Base-by-base conservation (phyloP, 768 basidiomycete genomes). In the Candolleomyces eurysporus region DNA sequence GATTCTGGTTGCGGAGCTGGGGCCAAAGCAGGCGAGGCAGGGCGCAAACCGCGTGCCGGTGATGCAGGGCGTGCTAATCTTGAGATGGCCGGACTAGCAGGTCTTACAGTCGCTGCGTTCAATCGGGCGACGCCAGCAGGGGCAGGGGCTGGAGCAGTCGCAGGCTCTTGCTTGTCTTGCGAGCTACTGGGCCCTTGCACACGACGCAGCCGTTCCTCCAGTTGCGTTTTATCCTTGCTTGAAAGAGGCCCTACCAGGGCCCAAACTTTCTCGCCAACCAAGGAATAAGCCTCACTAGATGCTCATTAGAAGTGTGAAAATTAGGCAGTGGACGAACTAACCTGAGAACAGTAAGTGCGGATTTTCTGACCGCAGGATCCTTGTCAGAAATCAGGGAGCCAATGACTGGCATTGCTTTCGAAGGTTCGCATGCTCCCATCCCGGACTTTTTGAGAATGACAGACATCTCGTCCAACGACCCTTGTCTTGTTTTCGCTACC, bases 401-500 rank as follows among this genome's bases (percentile, higher is more conserved):
- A 52, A 96, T 81, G 36, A 82, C 67, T 0, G 92, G 87, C 69
- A 96, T 89, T 3, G 93, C 88, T 69, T 92, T 94, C 49, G 78
- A 69, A 8, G 92, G 90, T 54, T 94, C 90, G 65, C 91, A 94
- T 22, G 90, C 87, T 48, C 83, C 82, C 74, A 92, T 84, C 19
- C 95, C 94, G 21, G 91, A 92, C 54, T 88, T 86, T 67, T 90
- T 92, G 64, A 96, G 75, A 36, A 97, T 79, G 40, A 78, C 78
- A 4, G 83, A 87, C 57, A 96, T 76, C 69, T 96, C 94, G 63
- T 96, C 94, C 50, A 96, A 76, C 19, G 89, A 80, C 13, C 93
- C 92, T 73, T 94, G 91, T 13, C 96, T 86, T 11, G 94, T 92
- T 74, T 96, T 95, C 3, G 94, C 90, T 17, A 94, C 91, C 73